These are phyloP conservation scores for Acidiella bohemica DNA, from an alignment of 495 filamentous ascomycete genomes.

Conservation along the genomic window DNA sequence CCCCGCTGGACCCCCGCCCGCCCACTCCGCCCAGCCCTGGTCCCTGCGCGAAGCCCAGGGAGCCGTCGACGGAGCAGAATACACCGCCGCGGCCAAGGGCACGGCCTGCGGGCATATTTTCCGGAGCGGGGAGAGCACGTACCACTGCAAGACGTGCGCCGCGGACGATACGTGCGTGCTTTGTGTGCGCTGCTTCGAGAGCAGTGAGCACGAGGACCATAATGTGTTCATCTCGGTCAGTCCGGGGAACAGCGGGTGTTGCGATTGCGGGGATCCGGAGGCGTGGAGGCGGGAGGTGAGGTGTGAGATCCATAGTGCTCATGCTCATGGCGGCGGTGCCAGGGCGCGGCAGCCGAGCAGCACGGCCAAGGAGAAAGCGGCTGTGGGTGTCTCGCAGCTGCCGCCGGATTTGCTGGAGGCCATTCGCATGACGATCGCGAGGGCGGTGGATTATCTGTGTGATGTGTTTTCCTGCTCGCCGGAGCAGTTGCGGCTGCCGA, in stretches of 20 bases:
- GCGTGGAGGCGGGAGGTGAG: constrained; percentile 80
- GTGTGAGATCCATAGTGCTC: constrained; percentile 77
- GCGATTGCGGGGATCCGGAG: constrained; percentile 90
- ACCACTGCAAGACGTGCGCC: constrained; percentile 84
- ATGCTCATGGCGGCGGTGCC: constrained; percentile 33
- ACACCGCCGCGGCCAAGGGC: constrained; percentile 79
- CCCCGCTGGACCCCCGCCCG: constrained; percentile 51
- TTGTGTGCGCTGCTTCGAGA: constrained; percentile 60
- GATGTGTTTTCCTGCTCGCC: constrained; percentile 97
- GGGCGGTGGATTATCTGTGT: constrained; percentile 82
- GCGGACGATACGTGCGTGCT: constrained; percentile 47
- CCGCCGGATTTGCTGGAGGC: constrained; percentile 59
- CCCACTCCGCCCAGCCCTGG: constrained; percentile 42
- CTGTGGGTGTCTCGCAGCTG: constrained; percentile 29
- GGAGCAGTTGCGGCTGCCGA: constrained; percentile 77
- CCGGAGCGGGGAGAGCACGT: constrained; percentile 79
- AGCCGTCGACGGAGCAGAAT: constrained; percentile 85
- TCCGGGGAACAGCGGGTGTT: constrained; percentile 84
- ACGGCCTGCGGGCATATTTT: constrained; percentile 98
- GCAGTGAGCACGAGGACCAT: constrained; percentile 89
- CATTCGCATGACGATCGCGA: constrained; percentile 71
- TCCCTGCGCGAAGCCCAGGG: constrained; percentile 76
- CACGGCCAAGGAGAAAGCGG: constrained; percentile 47
- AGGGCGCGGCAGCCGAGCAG: constrained; percentile 35
- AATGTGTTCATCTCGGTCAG: constrained; percentile 76